phyloP scores from a whole-genome alignment of 2,329 filamentous ascomycete genomes.

The Exophiala sp. region DNA sequence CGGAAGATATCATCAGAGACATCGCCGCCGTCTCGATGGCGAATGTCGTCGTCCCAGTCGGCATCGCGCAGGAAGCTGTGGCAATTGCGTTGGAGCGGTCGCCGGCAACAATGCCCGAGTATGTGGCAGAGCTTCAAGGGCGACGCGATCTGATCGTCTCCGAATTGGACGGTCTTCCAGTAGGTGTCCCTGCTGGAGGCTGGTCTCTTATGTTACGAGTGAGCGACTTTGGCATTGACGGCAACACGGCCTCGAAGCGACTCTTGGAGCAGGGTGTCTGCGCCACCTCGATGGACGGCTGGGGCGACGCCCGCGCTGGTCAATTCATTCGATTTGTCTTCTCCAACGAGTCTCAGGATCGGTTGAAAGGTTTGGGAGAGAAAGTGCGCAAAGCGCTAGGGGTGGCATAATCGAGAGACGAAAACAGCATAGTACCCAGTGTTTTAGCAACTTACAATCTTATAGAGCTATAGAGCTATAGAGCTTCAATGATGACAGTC shows the following conservation, averaged over 20 bases:
- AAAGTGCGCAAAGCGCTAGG: constrained; percentile 12
- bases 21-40: constrained; percentile 6
- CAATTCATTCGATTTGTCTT: constrained; percentile 18
- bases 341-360: constrained; percentile 15
- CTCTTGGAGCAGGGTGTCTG: constrained; percentile 11
- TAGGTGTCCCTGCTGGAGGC: constrained; percentile 10
- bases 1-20: constrained; percentile 1
- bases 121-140: constrained; percentile 11
- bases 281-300: constrained; percentile 14
- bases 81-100: constrained; percentile 8
- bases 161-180: constrained; percentile 10
- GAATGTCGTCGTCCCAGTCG: constrained; percentile 18
- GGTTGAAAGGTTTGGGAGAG: constrained; percentile 8
- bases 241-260: constrained; percentile 6
- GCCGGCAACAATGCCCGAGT: constrained; percentile 1
- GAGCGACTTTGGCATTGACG: constrained; percentile 2
- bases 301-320: constrained; percentile 5
- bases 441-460: no score
- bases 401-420: no score
- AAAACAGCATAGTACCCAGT: no score
- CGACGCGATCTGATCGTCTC: constrained; percentile 12
- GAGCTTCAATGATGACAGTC: no score
- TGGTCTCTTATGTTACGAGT: constrained; percentile 14
- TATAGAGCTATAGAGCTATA: no score
- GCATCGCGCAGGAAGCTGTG: constrained; percentile 13